A percentile compares a stretch with the other conserved stretches of the same genome.
phyloP scores from a whole-genome alignment of 2,329 filamentous ascomycete genomes.

The Pseudogymnoascus sp. region DNA sequence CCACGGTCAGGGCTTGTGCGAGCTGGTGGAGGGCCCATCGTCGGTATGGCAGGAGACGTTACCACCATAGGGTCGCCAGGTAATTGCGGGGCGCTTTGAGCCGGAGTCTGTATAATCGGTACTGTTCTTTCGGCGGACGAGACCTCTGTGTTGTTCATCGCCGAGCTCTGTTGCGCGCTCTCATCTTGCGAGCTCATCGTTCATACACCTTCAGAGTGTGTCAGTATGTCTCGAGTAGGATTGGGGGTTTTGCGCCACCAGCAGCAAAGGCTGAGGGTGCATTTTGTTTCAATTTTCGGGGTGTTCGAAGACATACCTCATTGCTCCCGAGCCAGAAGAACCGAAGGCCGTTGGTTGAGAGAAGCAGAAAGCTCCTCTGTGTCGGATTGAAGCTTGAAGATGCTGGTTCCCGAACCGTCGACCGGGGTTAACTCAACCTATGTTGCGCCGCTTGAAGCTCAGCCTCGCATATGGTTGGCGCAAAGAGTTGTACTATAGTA shows the following conservation, averaged over 20 bases:
- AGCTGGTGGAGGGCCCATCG: conserved; percentile 27
- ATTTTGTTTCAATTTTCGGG: conserved; percentile 5
- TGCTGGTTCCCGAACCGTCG: conserved; percentile 22
- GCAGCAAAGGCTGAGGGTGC: background rate
- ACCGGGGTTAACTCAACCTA: conserved; percentile 18
- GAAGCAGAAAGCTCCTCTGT: conserved; percentile 21
- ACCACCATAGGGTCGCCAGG: conserved; percentile 56
- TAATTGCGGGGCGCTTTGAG: conserved; percentile 50
- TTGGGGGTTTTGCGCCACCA: conserved; percentile 9
- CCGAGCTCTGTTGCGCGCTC: conserved; percentile 23
- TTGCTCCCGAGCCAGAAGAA: conserved; percentile 19
- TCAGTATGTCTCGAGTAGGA: conserved; percentile 14
- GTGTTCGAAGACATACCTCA: conserved; percentile 22
- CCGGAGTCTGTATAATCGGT: conserved; percentile 49
- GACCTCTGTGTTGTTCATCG: conserved; percentile 20
- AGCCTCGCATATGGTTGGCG: conserved; percentile 22
- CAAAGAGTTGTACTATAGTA: background rate
- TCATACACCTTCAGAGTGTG: conserved; percentile 22
- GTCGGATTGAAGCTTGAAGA: conserved; percentile 16
- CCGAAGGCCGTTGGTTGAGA: conserved; percentile 11
- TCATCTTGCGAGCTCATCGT: conserved; percentile 27
- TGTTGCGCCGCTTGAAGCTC: conserved; percentile 18
- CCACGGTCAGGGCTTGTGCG: conserved; percentile 28
- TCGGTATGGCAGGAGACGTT: conserved; percentile 39
- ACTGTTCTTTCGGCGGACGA: conserved; percentile 36